Evolutionary conservation across 345 rosid genomes (phyloP).

Genomic region (Gossypium rotundifolium): DNA sequence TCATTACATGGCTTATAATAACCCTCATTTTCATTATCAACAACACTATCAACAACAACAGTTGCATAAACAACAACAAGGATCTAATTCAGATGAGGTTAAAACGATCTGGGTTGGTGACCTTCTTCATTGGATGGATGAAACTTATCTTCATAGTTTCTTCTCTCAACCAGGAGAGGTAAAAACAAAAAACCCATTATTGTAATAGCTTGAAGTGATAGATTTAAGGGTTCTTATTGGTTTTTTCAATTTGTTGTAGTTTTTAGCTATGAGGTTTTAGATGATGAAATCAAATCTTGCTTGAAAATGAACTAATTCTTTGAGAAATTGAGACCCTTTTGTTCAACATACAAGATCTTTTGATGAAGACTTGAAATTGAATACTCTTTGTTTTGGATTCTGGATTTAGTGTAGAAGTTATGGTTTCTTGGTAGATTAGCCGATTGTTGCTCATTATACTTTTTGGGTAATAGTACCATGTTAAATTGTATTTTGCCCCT

Average conservation of each 20-base stretch:
- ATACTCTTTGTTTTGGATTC: background rate
- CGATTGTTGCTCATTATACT: too few relatives aligned
- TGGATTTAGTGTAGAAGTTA: background rate
- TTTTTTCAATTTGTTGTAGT: background rate
- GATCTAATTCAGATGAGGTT: constrained; percentile 42
- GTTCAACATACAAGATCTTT: background rate
- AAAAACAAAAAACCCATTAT: background rate
- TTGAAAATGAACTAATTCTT: background rate
- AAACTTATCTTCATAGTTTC: constrained; percentile 59
- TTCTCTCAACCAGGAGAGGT: constrained; percentile 76
- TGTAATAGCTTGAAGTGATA: background rate
- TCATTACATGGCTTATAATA: constrained; percentile 57
- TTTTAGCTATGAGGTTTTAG: background rate
- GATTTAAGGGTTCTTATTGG: background rate
- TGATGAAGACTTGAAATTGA: background rate
- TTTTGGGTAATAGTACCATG: too few relatives aligned
- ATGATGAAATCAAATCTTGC: background rate
- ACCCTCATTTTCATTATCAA: constrained; percentile 29
- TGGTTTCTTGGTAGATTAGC: too few relatives aligned
- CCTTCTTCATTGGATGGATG: constrained; percentile 76
- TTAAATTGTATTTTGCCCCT: too few relatives aligned
- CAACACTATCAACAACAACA: constrained; percentile 20
- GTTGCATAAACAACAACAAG: constrained; percentile 30
- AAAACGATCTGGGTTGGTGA: constrained; percentile 76
- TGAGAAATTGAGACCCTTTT: background rate